Percentiles rank a stretch among this genome's conserved stretches.
phyloP scores from a whole-genome alignment of 225 moss, liverwort and hornwort genomes.

The Bryoerythrophyllum caledonicum region DNA sequence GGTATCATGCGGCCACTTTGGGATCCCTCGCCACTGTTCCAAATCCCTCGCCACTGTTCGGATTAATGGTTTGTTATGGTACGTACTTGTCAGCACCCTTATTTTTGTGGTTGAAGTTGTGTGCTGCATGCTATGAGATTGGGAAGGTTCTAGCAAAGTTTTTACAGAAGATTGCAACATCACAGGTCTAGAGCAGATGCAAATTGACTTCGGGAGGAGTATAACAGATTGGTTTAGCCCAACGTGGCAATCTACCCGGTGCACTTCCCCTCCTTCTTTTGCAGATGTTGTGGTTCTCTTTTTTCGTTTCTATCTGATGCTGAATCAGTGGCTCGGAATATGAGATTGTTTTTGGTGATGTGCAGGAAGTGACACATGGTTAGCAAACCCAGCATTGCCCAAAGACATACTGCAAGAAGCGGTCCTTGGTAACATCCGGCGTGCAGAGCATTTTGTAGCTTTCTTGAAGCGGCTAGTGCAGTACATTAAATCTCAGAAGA shows the following conservation, averaged over 20 bases:
- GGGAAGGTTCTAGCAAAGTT: neutral
- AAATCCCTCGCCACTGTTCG: too few species aligned
- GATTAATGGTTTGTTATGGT: constrained; percentile 6
- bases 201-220: constrained; percentile 87
- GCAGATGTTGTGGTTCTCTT: constrained; percentile 4
- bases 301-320: constrained; percentile 9
- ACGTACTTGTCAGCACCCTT: neutral
- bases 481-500: constrained; percentile 77
- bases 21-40: too few species aligned
- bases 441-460: constrained; percentile 96
- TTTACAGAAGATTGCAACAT: constrained; percentile 28
- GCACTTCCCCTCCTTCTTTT: constrained; percentile 10
- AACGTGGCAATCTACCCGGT: constrained; percentile 87
- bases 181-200: constrained; percentile 94
- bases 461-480: constrained; percentile 92
- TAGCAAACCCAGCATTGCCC: constrained; percentile 91
- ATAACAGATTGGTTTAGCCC: constrained; percentile 94
- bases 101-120: neutral
- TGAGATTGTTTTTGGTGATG: constrained; percentile 3
- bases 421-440: constrained; percentile 95
- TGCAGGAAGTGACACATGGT: constrained; percentile 93
- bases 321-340: constrained; percentile 7
- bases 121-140: constrained; percentile 19
- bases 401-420: constrained; percentile 94
- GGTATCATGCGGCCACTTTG: too few species aligned